Conservation (phyloP, 2,329 filamentous ascomycete genomes). For the Botrytis fragariae region DNA sequence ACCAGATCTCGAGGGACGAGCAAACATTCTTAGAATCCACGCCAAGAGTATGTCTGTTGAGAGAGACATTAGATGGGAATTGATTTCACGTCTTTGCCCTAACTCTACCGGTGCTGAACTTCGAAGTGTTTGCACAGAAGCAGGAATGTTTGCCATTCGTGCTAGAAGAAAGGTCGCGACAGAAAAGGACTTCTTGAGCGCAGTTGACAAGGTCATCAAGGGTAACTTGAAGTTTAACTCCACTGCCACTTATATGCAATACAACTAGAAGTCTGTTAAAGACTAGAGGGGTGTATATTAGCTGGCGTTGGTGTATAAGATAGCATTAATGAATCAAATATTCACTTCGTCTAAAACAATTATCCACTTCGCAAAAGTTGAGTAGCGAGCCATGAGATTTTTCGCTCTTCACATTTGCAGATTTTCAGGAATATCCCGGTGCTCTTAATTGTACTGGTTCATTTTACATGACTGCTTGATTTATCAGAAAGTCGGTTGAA, state of each 20-base stretch:
- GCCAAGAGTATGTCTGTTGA: slow-evolving; percentile 99
- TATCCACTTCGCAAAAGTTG: background rate
- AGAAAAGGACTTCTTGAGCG: slow-evolving; percentile 97
- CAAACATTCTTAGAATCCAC: slow-evolving; percentile 97
- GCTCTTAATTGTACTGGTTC: background rate
- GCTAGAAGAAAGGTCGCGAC: slow-evolving; percentile 94
- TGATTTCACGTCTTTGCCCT: slow-evolving; percentile 94
- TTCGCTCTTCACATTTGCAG: background rate
- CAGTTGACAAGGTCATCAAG: slow-evolving; percentile 99
- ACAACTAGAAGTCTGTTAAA: slow-evolving; percentile 66
- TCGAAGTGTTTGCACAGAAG: slow-evolving; percentile 94
- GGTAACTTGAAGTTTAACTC: slow-evolving; percentile 99
- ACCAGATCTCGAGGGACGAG: slow-evolving; percentile 92
- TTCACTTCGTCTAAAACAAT: background rate
- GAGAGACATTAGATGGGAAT: slow-evolving; percentile 97
- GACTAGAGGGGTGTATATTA: slow-evolving; percentile 35
- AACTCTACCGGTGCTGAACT: slow-evolving; percentile 96
- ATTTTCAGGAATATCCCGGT: background rate
- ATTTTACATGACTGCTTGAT: background rate
- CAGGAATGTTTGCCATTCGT: slow-evolving; percentile 97
- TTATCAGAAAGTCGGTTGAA: background rate
- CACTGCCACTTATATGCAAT: slow-evolving; percentile 97
- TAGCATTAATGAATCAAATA: slow-evolving; percentile 32
- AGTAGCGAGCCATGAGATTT: background rate
- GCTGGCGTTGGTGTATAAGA: slow-evolving; percentile 37